phyloP scores from a whole-genome alignment of 2,329 filamentous ascomycete genomes.

The Colletotrichum costaricense region DNA sequence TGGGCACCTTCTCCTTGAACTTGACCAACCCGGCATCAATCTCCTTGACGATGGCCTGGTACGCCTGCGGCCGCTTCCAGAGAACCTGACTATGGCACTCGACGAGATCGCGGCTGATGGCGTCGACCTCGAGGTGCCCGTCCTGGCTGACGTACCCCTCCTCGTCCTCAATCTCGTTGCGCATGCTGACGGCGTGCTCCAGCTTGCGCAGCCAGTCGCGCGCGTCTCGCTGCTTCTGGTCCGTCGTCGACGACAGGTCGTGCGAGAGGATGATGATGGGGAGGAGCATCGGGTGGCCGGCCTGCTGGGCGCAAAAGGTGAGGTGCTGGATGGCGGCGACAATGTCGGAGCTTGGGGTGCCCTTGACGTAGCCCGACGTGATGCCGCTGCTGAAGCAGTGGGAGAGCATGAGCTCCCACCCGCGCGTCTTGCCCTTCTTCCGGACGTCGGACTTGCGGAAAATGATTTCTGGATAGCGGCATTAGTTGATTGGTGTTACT shows the following conservation, averaged over 20 bases:
- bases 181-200: slow-evolving; percentile 71
- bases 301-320: slow-evolving; percentile 58
- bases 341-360: slow-evolving; percentile 68
- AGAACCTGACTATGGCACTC: slow-evolving; percentile 72
- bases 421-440: slow-evolving; percentile 72
- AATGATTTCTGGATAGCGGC: slow-evolving; percentile 61
- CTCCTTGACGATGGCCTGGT: slow-evolving; percentile 62
- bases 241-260: slow-evolving; percentile 66
- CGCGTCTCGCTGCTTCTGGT: slow-evolving; percentile 72
- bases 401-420: slow-evolving; percentile 73
- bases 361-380: slow-evolving; percentile 72
- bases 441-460: slow-evolving; percentile 75
- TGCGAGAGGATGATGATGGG: slow-evolving; percentile 69
- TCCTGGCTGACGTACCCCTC: slow-evolving; percentile 65
- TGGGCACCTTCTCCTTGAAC: slow-evolving; percentile 48
- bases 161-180: slow-evolving; percentile 67
- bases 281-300: slow-evolving; percentile 69
- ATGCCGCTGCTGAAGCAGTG: slow-evolving; percentile 65
- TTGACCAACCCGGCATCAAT: slow-evolving; percentile 60
- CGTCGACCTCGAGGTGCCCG: slow-evolving; percentile 66
- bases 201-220: slow-evolving; percentile 71
- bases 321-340: slow-evolving; percentile 61
- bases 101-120: slow-evolving; percentile 70
- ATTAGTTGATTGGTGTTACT: slow-evolving; percentile 9
- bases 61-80: slow-evolving; percentile 73